These are phyloP conservation scores for Penicillium freii DNA, from an alignment of 2,329 filamentous ascomycete species.

Conservation along the genomic window DNA sequence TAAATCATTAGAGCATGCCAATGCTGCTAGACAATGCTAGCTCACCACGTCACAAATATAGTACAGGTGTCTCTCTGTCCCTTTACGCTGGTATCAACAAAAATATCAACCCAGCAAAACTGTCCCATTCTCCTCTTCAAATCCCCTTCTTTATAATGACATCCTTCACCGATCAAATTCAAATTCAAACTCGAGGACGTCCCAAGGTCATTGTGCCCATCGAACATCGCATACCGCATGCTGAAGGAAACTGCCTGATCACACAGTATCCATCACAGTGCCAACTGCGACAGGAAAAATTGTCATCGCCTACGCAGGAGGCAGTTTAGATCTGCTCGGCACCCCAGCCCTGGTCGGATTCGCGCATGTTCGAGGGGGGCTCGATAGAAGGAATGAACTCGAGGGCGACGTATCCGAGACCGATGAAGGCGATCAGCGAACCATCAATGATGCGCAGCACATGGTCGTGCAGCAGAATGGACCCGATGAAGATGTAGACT, in stretches of 20 bases:
- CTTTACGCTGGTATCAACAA: slow-evolving; percentile 7
- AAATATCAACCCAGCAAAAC: not conserved
- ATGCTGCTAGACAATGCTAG: not conserved
- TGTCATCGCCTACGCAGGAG: not conserved
- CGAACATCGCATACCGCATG: slow-evolving; percentile 19
- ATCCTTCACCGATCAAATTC: not conserved
- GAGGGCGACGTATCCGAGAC: slow-evolving; percentile 72
- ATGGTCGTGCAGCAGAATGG: slow-evolving; percentile 69
- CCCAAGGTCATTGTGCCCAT: not conserved
- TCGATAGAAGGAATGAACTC: slow-evolving; percentile 78
- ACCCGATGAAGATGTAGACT: slow-evolving; percentile 97
- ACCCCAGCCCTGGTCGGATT: slow-evolving; percentile 72
- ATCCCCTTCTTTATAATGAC: not conserved
- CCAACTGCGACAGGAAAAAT: not conserved
- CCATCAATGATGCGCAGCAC: slow-evolving; percentile 73
- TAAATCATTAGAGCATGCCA: slow-evolving; percentile 9
- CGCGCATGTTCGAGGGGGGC: slow-evolving; percentile 77
- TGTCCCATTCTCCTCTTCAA: not conserved
- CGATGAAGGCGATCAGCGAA: slow-evolving; percentile 71
- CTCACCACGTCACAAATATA: slow-evolving; percentile 5
- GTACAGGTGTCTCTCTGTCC: slow-evolving; percentile 7
- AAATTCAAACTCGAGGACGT: not conserved
- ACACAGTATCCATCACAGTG: not conserved
- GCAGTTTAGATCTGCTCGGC: slow-evolving; percentile 67
- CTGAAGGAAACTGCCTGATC: not conserved